Percentiles rank a stretch among this genome's conserved stretches.
phyloP scores from a whole-genome alignment of 177 flowering plant species.

The Vitis hybrid region DNA sequence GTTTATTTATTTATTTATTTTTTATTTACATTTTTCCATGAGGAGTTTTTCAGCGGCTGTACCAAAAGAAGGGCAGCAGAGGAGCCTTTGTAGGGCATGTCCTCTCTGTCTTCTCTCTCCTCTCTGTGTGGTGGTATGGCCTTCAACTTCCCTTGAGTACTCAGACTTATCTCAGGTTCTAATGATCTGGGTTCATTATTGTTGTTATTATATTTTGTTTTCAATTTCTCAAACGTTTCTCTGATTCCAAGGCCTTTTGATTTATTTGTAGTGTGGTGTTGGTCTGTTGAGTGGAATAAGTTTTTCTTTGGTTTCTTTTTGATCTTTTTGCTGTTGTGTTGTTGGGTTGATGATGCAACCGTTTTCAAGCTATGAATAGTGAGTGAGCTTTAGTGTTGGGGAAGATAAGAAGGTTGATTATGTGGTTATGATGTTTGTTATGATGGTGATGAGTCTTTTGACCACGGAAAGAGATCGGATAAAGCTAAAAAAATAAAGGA shows the following conservation, averaged over 20 bases:
- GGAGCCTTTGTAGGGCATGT: conserved; percentile 22
- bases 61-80: conserved; percentile 27
- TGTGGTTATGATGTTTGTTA: conserved; percentile 25
- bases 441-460: conserved; percentile 43
- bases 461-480: conserved; percentile 34
- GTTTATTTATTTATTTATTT: not conserved
- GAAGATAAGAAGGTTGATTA: conserved; percentile 22
- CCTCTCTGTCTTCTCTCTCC: conserved; percentile 15
- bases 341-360: conserved; percentile 35
- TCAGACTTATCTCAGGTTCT: conserved; percentile 6
- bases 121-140: conserved; percentile 6
- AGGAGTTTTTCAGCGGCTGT: conserved; percentile 14
- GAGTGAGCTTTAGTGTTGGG: conserved; percentile 35
- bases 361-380: conserved; percentile 37
- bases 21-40: conserved; percentile 10
- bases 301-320: not conserved
- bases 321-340: conserved; percentile 16
- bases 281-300: conserved; percentile 19
- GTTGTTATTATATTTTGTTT: conserved; percentile 1
- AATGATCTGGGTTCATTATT: conserved; percentile 13
- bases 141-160: not conserved
- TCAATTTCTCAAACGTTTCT: conserved; percentile 13
- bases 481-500: conserved; percentile 19
- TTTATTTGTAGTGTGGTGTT: conserved; percentile 13
- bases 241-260: not conserved